These are phyloP conservation scores for Bassia scoparia DNA, from an alignment of 148 eudicot genomes.

Conservation along the genomic window DNA sequence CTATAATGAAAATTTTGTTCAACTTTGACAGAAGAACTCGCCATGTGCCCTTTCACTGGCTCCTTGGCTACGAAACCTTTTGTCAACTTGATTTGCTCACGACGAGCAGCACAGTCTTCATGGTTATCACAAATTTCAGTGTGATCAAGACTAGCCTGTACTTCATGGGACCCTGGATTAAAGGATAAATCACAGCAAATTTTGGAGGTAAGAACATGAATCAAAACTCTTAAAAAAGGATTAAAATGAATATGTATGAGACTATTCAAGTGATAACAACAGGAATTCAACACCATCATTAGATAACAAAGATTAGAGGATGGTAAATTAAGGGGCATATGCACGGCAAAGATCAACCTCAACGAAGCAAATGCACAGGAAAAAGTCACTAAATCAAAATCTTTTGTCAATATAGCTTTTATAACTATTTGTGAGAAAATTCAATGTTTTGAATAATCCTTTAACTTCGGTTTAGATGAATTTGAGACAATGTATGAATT, in stretches of 20 bases:
- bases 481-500: too few species aligned
- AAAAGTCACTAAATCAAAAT: too few species aligned
- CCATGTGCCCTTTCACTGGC: conserved; percentile 94
- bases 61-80: conserved; percentile 97
- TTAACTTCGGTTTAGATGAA: too few species aligned
- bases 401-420: too few species aligned
- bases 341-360: too few species aligned
- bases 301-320: too few species aligned
- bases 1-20: neutral
- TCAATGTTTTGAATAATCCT: too few species aligned
- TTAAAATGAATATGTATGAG: neutral
- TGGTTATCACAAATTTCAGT: conserved; percentile 70
- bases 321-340: too few species aligned
- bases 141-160: conserved; percentile 44
- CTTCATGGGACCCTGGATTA: conserved; percentile 75
- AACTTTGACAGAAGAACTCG: conserved; percentile 44
- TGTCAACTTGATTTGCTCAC: conserved; percentile 72
- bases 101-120: conserved; percentile 65
- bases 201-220: neutral
- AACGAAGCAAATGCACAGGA: too few species aligned
- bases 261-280: neutral
- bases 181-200: neutral
- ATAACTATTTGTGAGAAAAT: too few species aligned
- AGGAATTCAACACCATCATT: too few species aligned
- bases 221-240: neutral